Evolutionary conservation across 2,329 filamentous ascomycete genomes (phyloP).

Genomic region (Diaporthe helianthi): DNA sequence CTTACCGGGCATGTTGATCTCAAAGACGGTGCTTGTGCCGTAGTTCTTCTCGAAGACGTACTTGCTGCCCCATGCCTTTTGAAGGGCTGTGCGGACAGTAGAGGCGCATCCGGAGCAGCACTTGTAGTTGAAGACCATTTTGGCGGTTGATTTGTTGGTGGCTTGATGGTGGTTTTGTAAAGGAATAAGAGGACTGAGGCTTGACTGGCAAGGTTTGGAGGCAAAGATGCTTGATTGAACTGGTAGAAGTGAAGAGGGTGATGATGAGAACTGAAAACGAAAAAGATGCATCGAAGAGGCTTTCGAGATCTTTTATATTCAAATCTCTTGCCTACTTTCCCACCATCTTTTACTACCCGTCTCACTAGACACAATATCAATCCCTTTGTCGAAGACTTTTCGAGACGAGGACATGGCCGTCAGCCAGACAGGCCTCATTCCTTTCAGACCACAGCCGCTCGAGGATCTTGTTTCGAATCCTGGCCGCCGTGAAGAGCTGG

Average conservation of each 20-base stretch:
- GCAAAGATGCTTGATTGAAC: too few species aligned
- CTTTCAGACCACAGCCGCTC: neutral
- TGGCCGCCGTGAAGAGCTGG: too few species aligned
- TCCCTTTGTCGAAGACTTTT: neutral
- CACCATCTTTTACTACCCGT: neutral
- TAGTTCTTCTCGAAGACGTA: neutral
- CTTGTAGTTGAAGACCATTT: constrained; percentile 9
- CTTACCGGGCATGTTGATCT: neutral
- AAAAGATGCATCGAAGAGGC: neutral
- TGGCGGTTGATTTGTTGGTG: neutral
- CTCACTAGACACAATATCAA: neutral
- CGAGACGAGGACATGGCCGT: neutral
- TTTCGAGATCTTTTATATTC: neutral
- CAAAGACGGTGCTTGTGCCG: neutral
- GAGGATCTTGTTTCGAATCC: neutral
- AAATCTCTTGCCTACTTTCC: accelerated
- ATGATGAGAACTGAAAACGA: neutral
- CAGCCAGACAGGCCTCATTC: neutral
- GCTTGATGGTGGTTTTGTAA: neutral
- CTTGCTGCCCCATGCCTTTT: neutral
- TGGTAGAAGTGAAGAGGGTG: neutral
- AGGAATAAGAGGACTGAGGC: neutral
- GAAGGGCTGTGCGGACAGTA: neutral
- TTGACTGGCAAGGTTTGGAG: neutral
- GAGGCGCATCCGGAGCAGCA: constrained; percentile 3